Percentiles rank a stretch among this genome's conserved stretches.
These are phyloP conservation scores for Pseudisothecium myosuroides DNA, from an alignment of 225 moss, liverwort and hornwort species.

Conservation along the genomic window DNA sequence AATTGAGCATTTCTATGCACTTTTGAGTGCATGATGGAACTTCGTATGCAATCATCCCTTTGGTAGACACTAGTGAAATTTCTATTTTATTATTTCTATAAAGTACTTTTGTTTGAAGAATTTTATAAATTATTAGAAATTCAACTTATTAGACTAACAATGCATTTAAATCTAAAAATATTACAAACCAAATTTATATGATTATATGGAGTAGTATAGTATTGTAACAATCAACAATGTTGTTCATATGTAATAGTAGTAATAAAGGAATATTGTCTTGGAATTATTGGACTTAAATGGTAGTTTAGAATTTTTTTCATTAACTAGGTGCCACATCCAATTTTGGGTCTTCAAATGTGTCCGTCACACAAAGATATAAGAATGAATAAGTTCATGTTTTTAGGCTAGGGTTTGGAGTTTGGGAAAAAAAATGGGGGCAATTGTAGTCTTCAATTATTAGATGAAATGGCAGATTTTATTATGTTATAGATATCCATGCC, in stretches of 20 bases:
- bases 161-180: not conserved
- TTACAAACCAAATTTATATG: not conserved
- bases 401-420: not conserved
- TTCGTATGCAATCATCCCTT: not conserved
- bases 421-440: too few relatives aligned
- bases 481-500: accelerated
- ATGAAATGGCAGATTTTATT: not conserved
- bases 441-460: not conserved
- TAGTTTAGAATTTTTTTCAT: not conserved
- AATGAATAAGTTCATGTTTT: not conserved
- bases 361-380: not conserved
- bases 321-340: not conserved
- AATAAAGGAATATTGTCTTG: not conserved
- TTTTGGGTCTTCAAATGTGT: not conserved
- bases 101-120: not conserved
- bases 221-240: not conserved
- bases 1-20: not conserved
- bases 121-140: not conserved
- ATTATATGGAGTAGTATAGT: not conserved
- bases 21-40: not conserved
- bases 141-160: too few relatives aligned
- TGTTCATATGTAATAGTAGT: not conserved
- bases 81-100: too few relatives aligned
- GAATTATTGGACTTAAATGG: not conserved
- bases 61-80: not conserved